Evolutionary conservation across 805 yeast species (phyloP), one percentile per base, ranked within the genome.

Genomic region (Cyberlindnera amylophila): DNA sequence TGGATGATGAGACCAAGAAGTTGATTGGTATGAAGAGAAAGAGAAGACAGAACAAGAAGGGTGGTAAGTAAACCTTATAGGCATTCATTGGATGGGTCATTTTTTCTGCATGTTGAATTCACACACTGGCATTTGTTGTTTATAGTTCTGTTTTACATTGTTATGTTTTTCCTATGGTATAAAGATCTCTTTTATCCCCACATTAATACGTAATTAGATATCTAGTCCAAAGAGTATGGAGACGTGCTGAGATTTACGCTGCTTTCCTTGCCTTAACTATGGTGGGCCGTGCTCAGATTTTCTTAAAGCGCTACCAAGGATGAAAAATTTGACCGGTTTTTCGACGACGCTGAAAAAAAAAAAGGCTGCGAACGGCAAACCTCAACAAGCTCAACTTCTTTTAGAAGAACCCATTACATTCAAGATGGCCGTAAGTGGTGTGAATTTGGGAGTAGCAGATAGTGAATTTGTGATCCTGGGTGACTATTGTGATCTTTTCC

Each of bases 11-110:
- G 44, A 72, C 79, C 15, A 83, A 79, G 59, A 71, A 77, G 54
- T 61, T 83, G 40, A 84, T 84, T 52, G 87, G 84, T 32, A 66
- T 72, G 52, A 84, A 82, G 65, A 78, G 90, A 64, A 82, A 70
- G 65, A 76, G 76, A 68, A 81, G 75, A 66, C 75, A 74, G 64
- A 67, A 69, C 37, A 75, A 67, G 55, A 36, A 29, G 34, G 33
- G 33, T 32, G 34, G 38, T 4, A 26, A 30, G 16, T 34, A 17
- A 36, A 23, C 18, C 28, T n/a, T 36, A 16, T 35, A 21, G 24
- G 24, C 24, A 21, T 21, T 21, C 24, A 21, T 21, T 9, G 24
- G 24, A 21, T 21, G 24, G 24, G 24, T 21, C n/a, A n/a, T n/a
- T 6, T 21, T 21, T 21, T 21, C 24, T 21, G 24, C 24, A 21